Evolutionary conservation across 2,329 filamentous ascomycete genomes (phyloP).

Genomic region (Periconia sp.): DNA sequence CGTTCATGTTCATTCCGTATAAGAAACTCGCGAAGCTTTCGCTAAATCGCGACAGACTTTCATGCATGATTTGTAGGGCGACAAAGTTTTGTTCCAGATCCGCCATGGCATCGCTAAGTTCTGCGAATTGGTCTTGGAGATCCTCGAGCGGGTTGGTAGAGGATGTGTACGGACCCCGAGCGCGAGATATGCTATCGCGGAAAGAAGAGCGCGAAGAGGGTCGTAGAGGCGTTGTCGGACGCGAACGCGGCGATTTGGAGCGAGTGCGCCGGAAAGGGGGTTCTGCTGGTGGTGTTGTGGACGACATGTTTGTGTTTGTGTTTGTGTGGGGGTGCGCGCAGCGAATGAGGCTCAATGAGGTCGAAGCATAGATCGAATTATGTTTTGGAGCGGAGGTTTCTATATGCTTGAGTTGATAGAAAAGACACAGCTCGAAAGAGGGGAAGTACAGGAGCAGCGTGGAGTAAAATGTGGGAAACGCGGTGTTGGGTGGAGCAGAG

Average conservation of each 20-base stretch:
- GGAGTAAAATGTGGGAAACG: background rate
- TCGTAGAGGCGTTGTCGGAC: constrained; percentile 88
- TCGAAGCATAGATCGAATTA: too few relatives aligned
- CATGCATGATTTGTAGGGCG: constrained; percentile 96
- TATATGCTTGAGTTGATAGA: background rate
- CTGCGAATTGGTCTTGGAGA: constrained; percentile 88
- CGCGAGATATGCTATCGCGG: constrained; percentile 54
- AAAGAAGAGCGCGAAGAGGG: constrained; percentile 88
- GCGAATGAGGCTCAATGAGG: background rate
- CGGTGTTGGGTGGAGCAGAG: background rate
- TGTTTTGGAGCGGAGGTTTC: background rate
- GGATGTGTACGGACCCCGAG: constrained; percentile 51
- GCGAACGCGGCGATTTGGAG: constrained; percentile 62
- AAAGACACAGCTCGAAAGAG: too few relatives aligned
- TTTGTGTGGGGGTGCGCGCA: background rate
- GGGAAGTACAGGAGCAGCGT: background rate
- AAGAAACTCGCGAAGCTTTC: constrained; percentile 95
- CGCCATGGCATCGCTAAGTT: constrained; percentile 90
- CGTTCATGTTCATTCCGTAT: constrained; percentile 98
- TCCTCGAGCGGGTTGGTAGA: constrained; percentile 71
- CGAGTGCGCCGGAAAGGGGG: constrained; percentile 51
- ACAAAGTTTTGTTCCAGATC: constrained; percentile 97
- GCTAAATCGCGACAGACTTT: constrained; percentile 87
- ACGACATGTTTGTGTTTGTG: constrained; percentile 17
- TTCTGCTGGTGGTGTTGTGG: constrained; percentile 18